Conservation (phyloP, 2,329 filamentous ascomycete genomes). For the Aureobasidium sp. region DNA sequence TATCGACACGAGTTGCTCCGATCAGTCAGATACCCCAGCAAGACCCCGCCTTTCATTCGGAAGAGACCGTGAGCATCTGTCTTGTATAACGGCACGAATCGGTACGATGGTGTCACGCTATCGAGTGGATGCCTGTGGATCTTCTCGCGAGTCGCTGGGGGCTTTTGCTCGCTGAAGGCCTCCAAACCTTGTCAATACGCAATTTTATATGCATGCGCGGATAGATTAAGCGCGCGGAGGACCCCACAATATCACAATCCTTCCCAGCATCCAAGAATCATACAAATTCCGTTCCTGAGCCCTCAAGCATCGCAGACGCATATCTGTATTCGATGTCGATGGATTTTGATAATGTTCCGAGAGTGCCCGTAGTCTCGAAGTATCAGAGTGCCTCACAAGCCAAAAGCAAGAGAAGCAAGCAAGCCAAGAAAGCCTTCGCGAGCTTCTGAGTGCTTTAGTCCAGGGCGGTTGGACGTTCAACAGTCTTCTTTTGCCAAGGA, state of each 20-base stretch:
- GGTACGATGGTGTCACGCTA: background rate
- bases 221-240: background rate
- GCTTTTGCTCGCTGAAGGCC: background rate
- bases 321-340: background rate
- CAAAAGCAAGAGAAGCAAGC: constrained; percentile 7
- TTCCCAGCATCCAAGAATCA: background rate
- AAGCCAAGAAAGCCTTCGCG: constrained; percentile 8
- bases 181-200: too few relatives aligned
- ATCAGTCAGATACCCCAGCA: background rate
- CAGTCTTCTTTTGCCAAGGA: constrained; percentile 1
- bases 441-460: background rate
- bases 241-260: background rate
- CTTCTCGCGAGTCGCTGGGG: background rate
- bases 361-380: background rate
- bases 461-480: background rate
- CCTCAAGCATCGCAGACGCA: background rate
- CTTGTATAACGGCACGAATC: background rate
- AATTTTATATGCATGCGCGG: background rate
- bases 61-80: background rate
- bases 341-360: background rate
- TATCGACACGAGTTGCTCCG: background rate
- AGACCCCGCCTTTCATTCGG: background rate
- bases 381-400: background rate
- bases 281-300: background rate
- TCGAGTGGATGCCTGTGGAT: background rate